These are phyloP conservation scores for Tylopilus felleus DNA, from an alignment of 768 basidiomycete genomes.

Conservation along the genomic window DNA sequence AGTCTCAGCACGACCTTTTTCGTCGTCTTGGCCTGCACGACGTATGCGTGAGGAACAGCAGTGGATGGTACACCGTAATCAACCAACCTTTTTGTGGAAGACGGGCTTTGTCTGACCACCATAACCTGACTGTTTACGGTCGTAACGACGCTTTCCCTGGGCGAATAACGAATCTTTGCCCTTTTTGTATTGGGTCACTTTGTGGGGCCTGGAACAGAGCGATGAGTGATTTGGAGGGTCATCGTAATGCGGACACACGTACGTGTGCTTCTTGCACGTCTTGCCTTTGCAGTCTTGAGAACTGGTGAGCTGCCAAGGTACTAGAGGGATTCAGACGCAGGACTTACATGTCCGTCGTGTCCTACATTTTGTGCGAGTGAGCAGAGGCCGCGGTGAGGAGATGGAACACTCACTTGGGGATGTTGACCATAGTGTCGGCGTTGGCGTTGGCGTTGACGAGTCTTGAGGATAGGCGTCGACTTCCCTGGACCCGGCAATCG, in stretches of 20 bases:
- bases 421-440: slow-evolving; percentile 77
- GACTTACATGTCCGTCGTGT: slow-evolving; percentile 94
- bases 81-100: slow-evolving; percentile 95
- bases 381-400: slow-evolving; percentile 10
- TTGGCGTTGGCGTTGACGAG: slow-evolving; percentile 16
- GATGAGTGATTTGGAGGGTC: not conserved
- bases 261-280: slow-evolving; percentile 97
- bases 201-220: slow-evolving; percentile 73
- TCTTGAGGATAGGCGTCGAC: slow-evolving; percentile 5
- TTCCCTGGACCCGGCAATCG: slow-evolving; percentile 24
- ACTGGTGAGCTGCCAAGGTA: slow-evolving; percentile 1
- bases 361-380: slow-evolving; percentile 37
- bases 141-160: slow-evolving; percentile 99
- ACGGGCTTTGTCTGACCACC: slow-evolving; percentile 99
- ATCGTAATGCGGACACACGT: slow-evolving; percentile 38
- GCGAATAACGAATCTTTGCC: slow-evolving; percentile 98
- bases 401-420: slow-evolving; percentile 72
- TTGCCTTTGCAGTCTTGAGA: slow-evolving; percentile 89
- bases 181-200: slow-evolving; percentile 99
- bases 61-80: not conserved
- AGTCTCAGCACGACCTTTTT: slow-evolving; percentile 99
- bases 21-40: slow-evolving; percentile 83
- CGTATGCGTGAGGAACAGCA: not conserved
- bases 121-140: slow-evolving; percentile 97
- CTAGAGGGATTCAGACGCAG: not conserved